Percentiles rank a stretch among this genome's conserved stretches.
Conservation (phyloP, 164 flowering plant species). For the Kingdonia uniflora region DNA sequence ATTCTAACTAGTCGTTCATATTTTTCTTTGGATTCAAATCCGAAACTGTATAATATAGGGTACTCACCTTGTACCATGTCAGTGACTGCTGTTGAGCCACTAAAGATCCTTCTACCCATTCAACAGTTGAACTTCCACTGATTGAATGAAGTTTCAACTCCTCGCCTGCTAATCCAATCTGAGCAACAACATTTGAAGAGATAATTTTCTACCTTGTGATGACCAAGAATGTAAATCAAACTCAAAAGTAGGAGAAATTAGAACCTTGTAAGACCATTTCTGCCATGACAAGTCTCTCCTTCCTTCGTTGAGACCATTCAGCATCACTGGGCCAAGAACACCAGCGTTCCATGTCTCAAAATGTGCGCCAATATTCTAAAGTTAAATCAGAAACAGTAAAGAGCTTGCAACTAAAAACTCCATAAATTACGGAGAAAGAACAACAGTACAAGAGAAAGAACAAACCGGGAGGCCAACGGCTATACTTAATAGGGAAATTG, state of each 20-base stretch:
- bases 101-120: slow-evolving; percentile 60
- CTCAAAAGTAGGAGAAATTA: slow-evolving; percentile 2
- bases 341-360: slow-evolving; percentile 95
- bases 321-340: slow-evolving; percentile 80
- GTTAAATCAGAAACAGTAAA: background rate
- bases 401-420: background rate
- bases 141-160: slow-evolving; percentile 50
- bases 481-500: slow-evolving; percentile 62
- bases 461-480: slow-evolving; percentile 90
- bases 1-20: too few relatives aligned
- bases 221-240: background rate
- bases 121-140: slow-evolving; percentile 70
- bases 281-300: slow-evolving; percentile 62
- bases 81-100: slow-evolving; percentile 51
- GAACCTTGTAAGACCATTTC: slow-evolving; percentile 92
- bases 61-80: slow-evolving; percentile 17
- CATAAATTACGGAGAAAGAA: background rate
- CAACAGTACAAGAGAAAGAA: slow-evolving; percentile 3
- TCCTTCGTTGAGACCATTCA: slow-evolving; percentile 76
- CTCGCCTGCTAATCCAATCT: slow-evolving; percentile 88
- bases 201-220: background rate
- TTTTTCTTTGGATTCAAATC: background rate
- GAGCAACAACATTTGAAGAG: slow-evolving; percentile 9
- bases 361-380: slow-evolving; percentile 77
- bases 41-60: background rate